These are phyloP conservation scores for Termitomyces sp. DNA, from an alignment of 1,284 basidiomycete genomes.

Conservation along the genomic window DNA sequence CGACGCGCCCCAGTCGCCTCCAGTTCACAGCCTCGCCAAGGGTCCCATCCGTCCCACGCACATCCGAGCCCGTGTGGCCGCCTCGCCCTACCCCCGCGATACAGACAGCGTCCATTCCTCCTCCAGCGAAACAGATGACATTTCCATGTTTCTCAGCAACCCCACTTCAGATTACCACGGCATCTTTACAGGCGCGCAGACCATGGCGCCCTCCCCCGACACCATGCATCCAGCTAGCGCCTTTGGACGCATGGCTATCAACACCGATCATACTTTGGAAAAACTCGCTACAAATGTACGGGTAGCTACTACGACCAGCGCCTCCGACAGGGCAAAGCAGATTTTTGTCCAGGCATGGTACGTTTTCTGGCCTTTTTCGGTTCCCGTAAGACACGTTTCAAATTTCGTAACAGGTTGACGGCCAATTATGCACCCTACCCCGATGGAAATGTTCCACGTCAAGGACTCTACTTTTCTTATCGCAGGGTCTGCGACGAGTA, in stretches of 20 bases:
- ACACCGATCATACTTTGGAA: conserved; percentile 72
- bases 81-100: conserved; percentile 78
- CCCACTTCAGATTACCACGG: conserved; percentile 54
- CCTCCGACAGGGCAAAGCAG: conserved; percentile 83
- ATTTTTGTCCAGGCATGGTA: conserved; percentile 88
- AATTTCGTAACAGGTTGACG: conserved; percentile 54
- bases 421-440: conserved; percentile 87
- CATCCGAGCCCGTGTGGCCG: conserved; percentile 69
- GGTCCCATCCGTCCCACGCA: conserved; percentile 67
- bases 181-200: conserved; percentile 47
- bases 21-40: conserved; percentile 66
- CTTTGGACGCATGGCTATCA: conserved; percentile 70
- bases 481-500: conserved; percentile 86
- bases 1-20: conserved; percentile 47
- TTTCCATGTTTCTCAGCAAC: conserved; percentile 65
- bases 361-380: conserved; percentile 21
- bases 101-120: conserved; percentile 81
- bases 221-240: conserved; percentile 60
- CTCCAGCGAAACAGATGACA: conserved; percentile 79
- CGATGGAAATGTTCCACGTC: conserved; percentile 83
- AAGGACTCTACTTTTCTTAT: conserved; percentile 89
- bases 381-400: conserved; percentile 16
- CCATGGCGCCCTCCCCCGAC: conserved; percentile 55
- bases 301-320: conserved; percentile 82
- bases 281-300: conserved; percentile 83